Conservation (phyloP, 768 basidiomycete species). For the Lactarius akahatsu region DNA sequence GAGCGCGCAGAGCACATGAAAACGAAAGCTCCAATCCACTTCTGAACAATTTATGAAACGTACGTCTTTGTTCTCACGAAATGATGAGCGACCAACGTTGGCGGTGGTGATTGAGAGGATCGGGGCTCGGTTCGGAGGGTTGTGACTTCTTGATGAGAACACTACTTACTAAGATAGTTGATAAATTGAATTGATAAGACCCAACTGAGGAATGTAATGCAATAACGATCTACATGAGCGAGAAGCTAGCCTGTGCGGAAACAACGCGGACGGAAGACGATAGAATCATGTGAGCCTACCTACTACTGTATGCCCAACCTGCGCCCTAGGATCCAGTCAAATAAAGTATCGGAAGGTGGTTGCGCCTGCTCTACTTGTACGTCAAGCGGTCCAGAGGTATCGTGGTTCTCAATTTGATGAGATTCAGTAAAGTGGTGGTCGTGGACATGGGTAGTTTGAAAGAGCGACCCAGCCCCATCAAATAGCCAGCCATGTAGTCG, state of each 20-base stretch:
- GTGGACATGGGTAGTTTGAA: conserved; percentile 59
- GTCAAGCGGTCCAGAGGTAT: conserved; percentile 54
- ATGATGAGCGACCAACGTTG: neutral
- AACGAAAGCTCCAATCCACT: too few relatives aligned
- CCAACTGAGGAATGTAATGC: neutral
- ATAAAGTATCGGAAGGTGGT: neutral
- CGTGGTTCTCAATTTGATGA: conserved; percentile 57
- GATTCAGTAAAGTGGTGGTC: conserved; percentile 52
- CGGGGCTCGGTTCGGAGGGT: neutral
- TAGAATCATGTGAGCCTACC: neutral
- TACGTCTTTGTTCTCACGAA: neutral
- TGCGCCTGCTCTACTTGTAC: conserved; percentile 14
- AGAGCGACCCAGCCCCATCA: conserved; percentile 58
- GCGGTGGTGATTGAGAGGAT: neutral
- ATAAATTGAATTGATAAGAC: neutral
- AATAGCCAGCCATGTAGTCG: conserved; percentile 79
- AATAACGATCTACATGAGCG: neutral
- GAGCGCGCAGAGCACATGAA: too few relatives aligned
- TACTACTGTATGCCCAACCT: neutral
- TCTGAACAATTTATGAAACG: too few relatives aligned
- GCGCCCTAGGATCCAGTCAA: neutral
- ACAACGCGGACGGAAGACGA: neutral
- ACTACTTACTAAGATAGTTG: neutral
- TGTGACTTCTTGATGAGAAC: neutral
- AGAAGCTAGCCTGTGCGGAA: neutral